Conservation (phyloP, 2,329 filamentous ascomycete species). For the Cladophialophora exuberans region DNA sequence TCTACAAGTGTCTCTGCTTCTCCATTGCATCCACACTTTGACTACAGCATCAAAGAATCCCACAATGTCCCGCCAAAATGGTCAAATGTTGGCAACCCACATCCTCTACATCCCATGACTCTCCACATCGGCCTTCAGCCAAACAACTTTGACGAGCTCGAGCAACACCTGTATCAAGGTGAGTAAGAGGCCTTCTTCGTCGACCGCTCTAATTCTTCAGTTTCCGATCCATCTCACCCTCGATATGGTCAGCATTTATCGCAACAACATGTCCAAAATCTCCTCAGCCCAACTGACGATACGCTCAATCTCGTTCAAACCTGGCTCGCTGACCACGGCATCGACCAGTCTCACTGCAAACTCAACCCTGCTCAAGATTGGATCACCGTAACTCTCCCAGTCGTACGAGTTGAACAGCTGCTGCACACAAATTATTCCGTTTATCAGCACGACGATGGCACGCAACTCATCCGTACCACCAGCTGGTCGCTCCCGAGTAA, state of each 20-base stretch:
- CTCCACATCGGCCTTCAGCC: slow-evolving; percentile 64
- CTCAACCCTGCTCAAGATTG: slow-evolving; percentile 62
- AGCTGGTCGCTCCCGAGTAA: slow-evolving; percentile 62
- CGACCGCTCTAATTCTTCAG: slow-evolving; percentile 33
- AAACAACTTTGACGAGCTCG: slow-evolving; percentile 57
- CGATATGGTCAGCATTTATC: slow-evolving; percentile 61
- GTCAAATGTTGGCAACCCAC: slow-evolving; percentile 52
- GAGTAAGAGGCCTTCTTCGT: slow-evolving; percentile 16
- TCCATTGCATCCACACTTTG: slow-evolving; percentile 40
- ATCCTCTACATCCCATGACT: slow-evolving; percentile 54
- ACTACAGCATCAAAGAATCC: slow-evolving; percentile 59
- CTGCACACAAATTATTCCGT: slow-evolving; percentile 57
- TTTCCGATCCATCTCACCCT: slow-evolving; percentile 56
- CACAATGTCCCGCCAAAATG: slow-evolving; percentile 58
- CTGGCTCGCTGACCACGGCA: slow-evolving; percentile 59
- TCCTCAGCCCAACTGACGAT: slow-evolving; percentile 58
- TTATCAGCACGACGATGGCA: slow-evolving; percentile 60
- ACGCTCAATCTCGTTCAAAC: slow-evolving; percentile 57
- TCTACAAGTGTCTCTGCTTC: slow-evolving; percentile 18
- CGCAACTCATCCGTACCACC: slow-evolving; percentile 55
- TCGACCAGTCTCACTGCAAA: slow-evolving; percentile 43
- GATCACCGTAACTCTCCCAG: slow-evolving; percentile 57
- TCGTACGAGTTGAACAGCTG: slow-evolving; percentile 56
- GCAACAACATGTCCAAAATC: slow-evolving; percentile 55
- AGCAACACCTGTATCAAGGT: slow-evolving; percentile 59